Base-by-base conservation (phyloP, 176 grass and related monocot genomes). In the Cocos nucifera region DNA sequence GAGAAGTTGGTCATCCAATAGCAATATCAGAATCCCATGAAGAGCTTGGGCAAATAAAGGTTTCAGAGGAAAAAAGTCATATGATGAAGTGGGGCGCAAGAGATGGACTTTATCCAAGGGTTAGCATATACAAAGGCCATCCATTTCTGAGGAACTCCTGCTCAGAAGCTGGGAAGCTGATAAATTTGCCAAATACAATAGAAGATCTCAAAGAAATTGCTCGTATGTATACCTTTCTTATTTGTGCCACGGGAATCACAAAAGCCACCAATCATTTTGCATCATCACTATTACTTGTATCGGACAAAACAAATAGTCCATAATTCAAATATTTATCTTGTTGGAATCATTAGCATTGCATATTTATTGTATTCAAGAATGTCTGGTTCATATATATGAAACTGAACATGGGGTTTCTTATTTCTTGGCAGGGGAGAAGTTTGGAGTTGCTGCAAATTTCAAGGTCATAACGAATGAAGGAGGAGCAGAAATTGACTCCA, bases 401-500 rank as follows among this genome's bases (percentile, higher is more conserved):
- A 44, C 35, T 44, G 35, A 44, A 44, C 14, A 44, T 44, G 35
- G 9, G 10, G 35, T 44, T 12, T 12, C 35, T 63, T 53, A 19
- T 73, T 62, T 58, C 53, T 66, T 64, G 28, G 53, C 75, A 98
- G 93, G 70, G 10, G 77, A 81, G 65, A 98, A 98, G 19, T 61
- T 98, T 44, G 76, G 70, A 26, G 60, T 89, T 0, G 63, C 79
- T 20, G 17, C 22, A 7, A 71, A 66, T 59, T 71, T 62, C 22
- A 69, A 73, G 10, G 28, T 71, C 56, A 17, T 98, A 49, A 62
- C 81, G 65, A 98, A 83, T 79, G 25, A 80, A 24, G 87, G 73
- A 59, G 87, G 63, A 39, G 73, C 87, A 10, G 93, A 88, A 79
- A 73, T 92, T 72, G 87, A 92, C 44, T 83, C 84, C 0, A 51